Conservation (phyloP, 2,329 filamentous ascomycete species). For the Fusarium sp. region DNA sequence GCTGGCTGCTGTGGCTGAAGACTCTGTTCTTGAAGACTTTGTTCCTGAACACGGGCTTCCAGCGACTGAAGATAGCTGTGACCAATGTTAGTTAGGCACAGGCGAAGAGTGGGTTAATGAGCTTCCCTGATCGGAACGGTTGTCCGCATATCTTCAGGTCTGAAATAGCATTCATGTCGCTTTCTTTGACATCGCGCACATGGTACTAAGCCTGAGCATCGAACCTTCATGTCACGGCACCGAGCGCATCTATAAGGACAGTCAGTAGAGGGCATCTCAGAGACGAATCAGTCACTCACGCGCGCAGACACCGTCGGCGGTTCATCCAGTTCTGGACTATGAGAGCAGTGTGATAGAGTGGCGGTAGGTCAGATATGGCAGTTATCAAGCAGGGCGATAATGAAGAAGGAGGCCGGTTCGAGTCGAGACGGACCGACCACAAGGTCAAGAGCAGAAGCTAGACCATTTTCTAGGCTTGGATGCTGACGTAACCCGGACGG, state of each 20-base stretch:
- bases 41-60: neutral
- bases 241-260: neutral
- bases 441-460: neutral
- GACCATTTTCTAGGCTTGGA: neutral
- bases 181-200: slow-evolving; percentile 3
- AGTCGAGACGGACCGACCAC: neutral
- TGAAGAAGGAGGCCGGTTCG: neutral
- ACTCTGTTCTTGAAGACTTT: neutral
- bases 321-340: neutral
- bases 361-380: neutral
- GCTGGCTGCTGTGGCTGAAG: neutral
- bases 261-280: neutral
- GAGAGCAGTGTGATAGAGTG: neutral
- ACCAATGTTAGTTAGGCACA: neutral
- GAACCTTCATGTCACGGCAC: slow-evolving; percentile 8
- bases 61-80: neutral
- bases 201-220: neutral
- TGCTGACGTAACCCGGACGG: neutral
- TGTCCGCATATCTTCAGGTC: neutral
- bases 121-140: neutral
- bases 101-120: neutral
- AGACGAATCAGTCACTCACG: neutral
- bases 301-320: neutral
- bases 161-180: neutral
- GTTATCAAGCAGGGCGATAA: neutral